Conservation (phyloP, 2,329 filamentous ascomycete species). For the Pseudogymnoascus verrucosus region DNA sequence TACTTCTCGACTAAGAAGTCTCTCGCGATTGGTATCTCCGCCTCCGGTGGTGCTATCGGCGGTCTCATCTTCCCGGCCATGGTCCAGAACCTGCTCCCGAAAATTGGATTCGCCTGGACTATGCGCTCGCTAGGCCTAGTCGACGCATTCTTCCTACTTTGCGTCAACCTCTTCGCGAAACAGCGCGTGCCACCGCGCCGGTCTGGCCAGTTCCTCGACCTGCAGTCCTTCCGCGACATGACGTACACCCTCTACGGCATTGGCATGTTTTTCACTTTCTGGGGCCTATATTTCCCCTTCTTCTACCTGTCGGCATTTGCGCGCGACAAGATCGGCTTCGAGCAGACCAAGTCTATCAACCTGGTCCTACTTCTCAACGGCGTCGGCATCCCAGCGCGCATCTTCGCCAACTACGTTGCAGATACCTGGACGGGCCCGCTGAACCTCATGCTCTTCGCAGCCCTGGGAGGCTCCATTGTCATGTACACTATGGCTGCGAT, state of each 20-base stretch:
- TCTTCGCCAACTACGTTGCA: conserved; percentile 39
- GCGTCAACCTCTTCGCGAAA: conserved; percentile 32
- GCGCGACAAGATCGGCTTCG: conserved; percentile 30
- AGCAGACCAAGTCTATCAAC: conserved; percentile 37
- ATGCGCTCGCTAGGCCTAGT: conserved; percentile 40
- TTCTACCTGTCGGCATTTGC: conserved; percentile 28
- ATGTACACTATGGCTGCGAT: conserved; percentile 45
- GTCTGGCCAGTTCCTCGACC: conserved; percentile 36
- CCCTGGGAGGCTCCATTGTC: conserved; percentile 26
- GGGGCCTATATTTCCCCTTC: conserved; percentile 38
- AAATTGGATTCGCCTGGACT: conserved; percentile 39
- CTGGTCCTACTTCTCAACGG: conserved; percentile 47
- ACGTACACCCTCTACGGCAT: conserved; percentile 38
- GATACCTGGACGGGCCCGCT: conserved; percentile 43
- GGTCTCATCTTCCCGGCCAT: conserved; percentile 39
- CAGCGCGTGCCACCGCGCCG: conserved; percentile 34
- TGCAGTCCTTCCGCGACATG: conserved; percentile 35
- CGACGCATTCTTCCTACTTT: conserved; percentile 29
- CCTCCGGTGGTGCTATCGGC: conserved; percentile 32
- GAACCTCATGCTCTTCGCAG: conserved; percentile 41
- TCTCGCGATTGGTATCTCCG: conserved; percentile 32
- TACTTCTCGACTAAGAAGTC: conserved; percentile 35
- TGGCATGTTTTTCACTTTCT: conserved; percentile 35
- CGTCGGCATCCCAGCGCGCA: conserved; percentile 40
- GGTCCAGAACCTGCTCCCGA: conserved; percentile 33